Conservation (phyloP, 1,284 basidiomycete genomes). For the Veloboletus limbatus region DNA sequence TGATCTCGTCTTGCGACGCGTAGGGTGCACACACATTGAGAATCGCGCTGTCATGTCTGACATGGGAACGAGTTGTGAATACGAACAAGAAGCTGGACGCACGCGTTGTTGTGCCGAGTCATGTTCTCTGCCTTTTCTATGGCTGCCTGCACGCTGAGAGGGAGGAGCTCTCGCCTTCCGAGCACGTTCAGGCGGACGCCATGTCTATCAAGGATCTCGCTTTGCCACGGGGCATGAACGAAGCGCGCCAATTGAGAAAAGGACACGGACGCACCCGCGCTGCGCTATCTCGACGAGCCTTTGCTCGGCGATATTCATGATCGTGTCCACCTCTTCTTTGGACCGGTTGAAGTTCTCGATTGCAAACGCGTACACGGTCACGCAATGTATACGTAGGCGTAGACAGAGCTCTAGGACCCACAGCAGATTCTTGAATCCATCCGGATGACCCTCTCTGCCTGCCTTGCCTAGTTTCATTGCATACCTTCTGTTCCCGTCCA, state of each 20-base stretch:
- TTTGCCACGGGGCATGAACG: constrained; percentile 33
- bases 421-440: constrained; percentile 82
- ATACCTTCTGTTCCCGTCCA: constrained; percentile 97
- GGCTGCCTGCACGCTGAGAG: constrained; percentile 69
- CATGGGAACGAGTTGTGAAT: not conserved
- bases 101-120: constrained; percentile 73
- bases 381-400: constrained; percentile 71
- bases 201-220: constrained; percentile 76
- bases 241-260: not conserved
- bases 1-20: constrained; percentile 89
- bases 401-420: constrained; percentile 81
- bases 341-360: constrained; percentile 98
- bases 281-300: constrained; percentile 79
- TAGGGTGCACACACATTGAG: constrained; percentile 97
- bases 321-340: constrained; percentile 79
- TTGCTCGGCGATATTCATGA: constrained; percentile 86
- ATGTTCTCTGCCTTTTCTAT: constrained; percentile 74
- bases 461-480: constrained; percentile 69
- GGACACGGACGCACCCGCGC: constrained; percentile 62
- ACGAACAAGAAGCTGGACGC: not conserved
- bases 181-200: constrained; percentile 85
- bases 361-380: constrained; percentile 94
- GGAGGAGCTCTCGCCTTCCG: constrained; percentile 77
- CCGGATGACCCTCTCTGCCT: constrained; percentile 77
- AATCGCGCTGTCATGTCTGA: constrained; percentile 59